Evolutionary conservation across 495 filamentous ascomycete species (phyloP).

Genomic region (Daldinia childiae): DNA sequence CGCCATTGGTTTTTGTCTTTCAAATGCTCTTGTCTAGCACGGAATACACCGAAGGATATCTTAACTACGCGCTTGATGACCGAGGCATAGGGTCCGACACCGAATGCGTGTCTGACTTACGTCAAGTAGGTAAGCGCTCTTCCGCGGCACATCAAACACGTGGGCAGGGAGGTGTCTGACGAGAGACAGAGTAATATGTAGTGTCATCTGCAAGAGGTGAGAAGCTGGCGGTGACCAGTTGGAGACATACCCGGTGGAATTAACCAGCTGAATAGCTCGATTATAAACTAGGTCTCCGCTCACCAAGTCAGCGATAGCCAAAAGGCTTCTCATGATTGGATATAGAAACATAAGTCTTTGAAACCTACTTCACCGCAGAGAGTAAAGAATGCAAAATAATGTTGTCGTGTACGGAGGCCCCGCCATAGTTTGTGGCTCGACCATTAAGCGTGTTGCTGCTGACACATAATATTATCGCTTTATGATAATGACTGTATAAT

Average conservation of each 20-base stretch:
- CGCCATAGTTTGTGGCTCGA: not conserved
- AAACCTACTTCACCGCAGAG: slow-evolving; percentile 1
- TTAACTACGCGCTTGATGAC: slow-evolving; percentile 14
- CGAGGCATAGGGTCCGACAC: slow-evolving; percentile 17
- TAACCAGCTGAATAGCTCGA: slow-evolving; percentile 13
- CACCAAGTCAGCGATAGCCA: not conserved
- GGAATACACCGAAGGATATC: not conserved
- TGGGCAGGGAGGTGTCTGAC: slow-evolving; percentile 31
- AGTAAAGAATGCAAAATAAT: not conserved
- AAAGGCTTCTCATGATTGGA: not conserved
- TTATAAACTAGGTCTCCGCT: slow-evolving; percentile 10
- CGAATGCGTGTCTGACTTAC: slow-evolving; percentile 24
- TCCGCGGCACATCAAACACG: slow-evolving; percentile 39
- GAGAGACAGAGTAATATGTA: slow-evolving; percentile 23
- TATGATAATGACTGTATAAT: not conserved
- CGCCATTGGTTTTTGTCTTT: not conserved
- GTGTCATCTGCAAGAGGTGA: slow-evolving; percentile 28
- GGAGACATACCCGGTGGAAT: slow-evolving; percentile 1
- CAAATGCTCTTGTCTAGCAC: not conserved
- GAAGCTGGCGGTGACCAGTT: slow-evolving; percentile 14
- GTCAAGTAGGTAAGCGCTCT: slow-evolving; percentile 28
- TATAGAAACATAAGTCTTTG: not conserved
- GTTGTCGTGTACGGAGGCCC: not conserved
- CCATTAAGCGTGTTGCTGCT: not conserved
- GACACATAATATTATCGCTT: not conserved